phyloP scores from a whole-genome alignment of 805 yeast genomes.

The Torulaspora microellipsoides region DNA sequence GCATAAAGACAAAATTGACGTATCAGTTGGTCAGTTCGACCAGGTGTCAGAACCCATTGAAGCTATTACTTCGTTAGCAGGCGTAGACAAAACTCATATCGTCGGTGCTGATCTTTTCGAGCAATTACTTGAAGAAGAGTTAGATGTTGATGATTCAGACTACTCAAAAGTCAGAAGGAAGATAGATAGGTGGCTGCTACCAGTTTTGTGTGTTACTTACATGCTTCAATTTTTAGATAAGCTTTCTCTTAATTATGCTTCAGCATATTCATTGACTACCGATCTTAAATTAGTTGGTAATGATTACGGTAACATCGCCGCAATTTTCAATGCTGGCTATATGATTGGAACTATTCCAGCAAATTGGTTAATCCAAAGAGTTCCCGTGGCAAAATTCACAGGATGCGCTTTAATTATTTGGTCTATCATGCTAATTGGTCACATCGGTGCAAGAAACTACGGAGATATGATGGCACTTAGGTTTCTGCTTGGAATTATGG shows the following conservation, averaged over 20 bases:
- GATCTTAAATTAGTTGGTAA: conserved; percentile 40
- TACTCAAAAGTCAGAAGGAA: conserved; percentile 22
- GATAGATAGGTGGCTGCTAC: conserved; percentile 20
- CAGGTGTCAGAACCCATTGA: conserved; percentile 30
- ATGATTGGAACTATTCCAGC: conserved; percentile 29
- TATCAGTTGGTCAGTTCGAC: conserved; percentile 39
- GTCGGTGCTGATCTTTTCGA: conserved; percentile 19
- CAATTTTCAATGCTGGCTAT: conserved; percentile 41
- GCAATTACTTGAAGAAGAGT: conserved; percentile 12
- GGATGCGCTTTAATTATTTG: conserved; percentile 19
- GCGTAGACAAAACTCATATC: conserved; percentile 8
- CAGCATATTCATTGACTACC: conserved; percentile 22
- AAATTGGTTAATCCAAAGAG: conserved; percentile 20
- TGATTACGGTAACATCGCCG: conserved; percentile 37
- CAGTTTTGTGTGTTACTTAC: conserved; percentile 20
- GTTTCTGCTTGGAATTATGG: conserved; percentile 26
- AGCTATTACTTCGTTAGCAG: neutral
- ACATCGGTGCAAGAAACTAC: conserved; percentile 19
- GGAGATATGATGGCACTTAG: conserved; percentile 20
- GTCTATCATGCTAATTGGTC: conserved; percentile 17
- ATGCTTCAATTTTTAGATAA: conserved; percentile 22
- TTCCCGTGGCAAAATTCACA: conserved; percentile 28
- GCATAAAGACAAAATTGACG: conserved; percentile 37
- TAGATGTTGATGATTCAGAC: conserved; percentile 12
- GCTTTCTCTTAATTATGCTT: conserved; percentile 17